These are phyloP conservation scores for Candida railenensis DNA, from an alignment of 805 yeast genomes.

Conservation along the genomic window DNA sequence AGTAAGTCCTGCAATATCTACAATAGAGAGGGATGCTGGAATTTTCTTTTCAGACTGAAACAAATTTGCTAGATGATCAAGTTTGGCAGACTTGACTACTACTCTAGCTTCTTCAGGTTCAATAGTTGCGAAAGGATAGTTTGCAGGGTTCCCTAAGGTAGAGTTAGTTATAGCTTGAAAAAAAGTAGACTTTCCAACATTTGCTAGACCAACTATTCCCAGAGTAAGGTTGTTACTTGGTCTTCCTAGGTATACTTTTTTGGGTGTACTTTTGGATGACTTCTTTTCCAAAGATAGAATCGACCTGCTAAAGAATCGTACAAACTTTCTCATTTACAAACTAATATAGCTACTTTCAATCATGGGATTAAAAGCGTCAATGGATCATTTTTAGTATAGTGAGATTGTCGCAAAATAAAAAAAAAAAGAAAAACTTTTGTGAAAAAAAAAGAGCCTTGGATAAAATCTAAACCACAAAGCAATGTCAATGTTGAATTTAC, in stretches of 20 bases:
- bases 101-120: constrained; percentile 68
- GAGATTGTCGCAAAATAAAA: no score
- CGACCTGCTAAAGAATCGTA: background rate
- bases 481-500: no score
- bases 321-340: background rate
- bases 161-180: constrained; percentile 59
- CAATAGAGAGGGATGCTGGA: constrained; percentile 57
- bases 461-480: no score
- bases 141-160: constrained; percentile 54
- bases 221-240: constrained; percentile 36
- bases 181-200: constrained; percentile 50
- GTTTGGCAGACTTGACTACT: constrained; percentile 49
- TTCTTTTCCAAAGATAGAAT: background rate
- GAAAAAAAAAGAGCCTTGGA: no score
- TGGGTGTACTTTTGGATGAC: background rate
- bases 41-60: constrained; percentile 51
- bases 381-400: no score
- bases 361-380: background rate
- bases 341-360: background rate
- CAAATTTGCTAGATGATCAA: constrained; percentile 46
- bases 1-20: constrained; percentile 71
- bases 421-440: no score
- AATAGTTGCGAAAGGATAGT: constrained; percentile 72
- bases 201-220: constrained; percentile 62
- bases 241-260: constrained; percentile 25